Evolutionary conservation across 2,329 filamentous ascomycete genomes (phyloP), one percentile per base, ranked within the genome.

Genomic region (Macrophomina phaseolina): DNA sequence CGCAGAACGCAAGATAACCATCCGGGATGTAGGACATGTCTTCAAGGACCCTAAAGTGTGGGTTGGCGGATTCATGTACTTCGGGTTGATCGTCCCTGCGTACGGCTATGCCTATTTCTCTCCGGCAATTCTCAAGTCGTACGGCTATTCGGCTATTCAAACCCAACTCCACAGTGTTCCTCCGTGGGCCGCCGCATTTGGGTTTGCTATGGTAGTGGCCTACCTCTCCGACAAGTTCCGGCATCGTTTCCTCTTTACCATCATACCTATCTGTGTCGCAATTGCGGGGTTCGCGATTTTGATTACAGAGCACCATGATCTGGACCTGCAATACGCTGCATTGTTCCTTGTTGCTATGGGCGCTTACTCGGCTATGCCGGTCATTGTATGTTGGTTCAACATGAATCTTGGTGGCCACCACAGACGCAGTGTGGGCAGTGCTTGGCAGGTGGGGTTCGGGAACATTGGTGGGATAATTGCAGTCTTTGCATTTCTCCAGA

Each of bases 361-460:
- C 60, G 86, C 87, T 0, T 97, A 96, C 79, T 89, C 88, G 0
- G 92, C 93, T n/a, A 94, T 97, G 90, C 93, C 94, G 0, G 89
- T 97, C 36, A 87, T 93, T 51, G 86, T 77, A 1, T 85, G 84
- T 69, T 86, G 83, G 83, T 84, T 84, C 76, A 84, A 83, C 64
- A 84, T 85, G 82, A 86, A 86, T 66, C 76, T 85, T 1, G 80
- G 83, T 12, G 81, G 82, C 1, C 84, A 86, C 67, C 83, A 84
- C 67, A 74, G 83, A 2, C 78, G 84, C 48, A 75, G 80, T 5
- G 80, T 85, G 0, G 83, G 83, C 0, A 76, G 74, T 12, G 84
- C 83, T 0, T 85, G 81, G 81, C 83, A 85, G 68, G 77, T 85
- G 18, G 81, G 79, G 0, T 81, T 82, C 66, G 82, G 83, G 9